A percentile compares a stretch with the other conserved stretches of the same genome.
phyloP scores from a whole-genome alignment of 352 stramenopile species.

The Blastocystis sp. region DNA sequence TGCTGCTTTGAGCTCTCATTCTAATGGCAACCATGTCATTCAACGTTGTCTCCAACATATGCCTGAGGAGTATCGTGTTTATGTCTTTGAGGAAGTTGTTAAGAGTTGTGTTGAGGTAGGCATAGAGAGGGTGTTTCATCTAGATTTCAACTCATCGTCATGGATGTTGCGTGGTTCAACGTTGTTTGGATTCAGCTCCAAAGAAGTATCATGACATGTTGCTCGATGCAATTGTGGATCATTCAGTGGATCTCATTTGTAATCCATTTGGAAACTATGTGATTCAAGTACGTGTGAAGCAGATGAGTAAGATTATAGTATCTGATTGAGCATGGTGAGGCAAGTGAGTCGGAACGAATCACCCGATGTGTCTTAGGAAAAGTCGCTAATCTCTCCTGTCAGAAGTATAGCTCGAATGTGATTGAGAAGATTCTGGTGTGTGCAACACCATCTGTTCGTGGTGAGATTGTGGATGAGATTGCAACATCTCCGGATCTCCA shows the following conservation, averaged over 20 bases:
- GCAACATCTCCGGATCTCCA: conserved; percentile 66
- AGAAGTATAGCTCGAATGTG: conserved; percentile 97
- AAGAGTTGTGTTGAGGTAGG: conserved; percentile 76
- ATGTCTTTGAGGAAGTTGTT: conserved; percentile 91
- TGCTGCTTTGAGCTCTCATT: conserved; percentile 89
- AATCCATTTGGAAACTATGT: conserved; percentile 84
- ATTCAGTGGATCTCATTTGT: conserved; percentile 89
- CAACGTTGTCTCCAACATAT: conserved; percentile 88
- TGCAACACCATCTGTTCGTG: conserved; percentile 72
- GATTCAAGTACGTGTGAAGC: conserved; percentile 67
- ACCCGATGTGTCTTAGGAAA: conserved; percentile 71
- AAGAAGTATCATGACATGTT: conserved; percentile 80
- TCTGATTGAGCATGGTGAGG: conserved; percentile 70
- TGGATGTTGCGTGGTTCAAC: conserved; percentile 90
- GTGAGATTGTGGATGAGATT: conserved; percentile 75
- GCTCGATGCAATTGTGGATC: conserved; percentile 84
- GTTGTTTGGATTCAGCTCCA: conserved; percentile 82
- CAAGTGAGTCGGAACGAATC: conserved; percentile 58
- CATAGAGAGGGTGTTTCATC: neutral
- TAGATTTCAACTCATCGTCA: conserved; percentile 90
- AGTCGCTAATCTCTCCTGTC: conserved; percentile 86
- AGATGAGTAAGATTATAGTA: conserved; percentile 70
- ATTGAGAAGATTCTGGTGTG: conserved; percentile 96
- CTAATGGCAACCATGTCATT: conserved; percentile 94
- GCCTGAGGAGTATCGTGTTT: conserved; percentile 83